phyloP scores from a whole-genome alignment of 2,329 filamentous ascomycete species.

The Aureobasidium uvarum region DNA sequence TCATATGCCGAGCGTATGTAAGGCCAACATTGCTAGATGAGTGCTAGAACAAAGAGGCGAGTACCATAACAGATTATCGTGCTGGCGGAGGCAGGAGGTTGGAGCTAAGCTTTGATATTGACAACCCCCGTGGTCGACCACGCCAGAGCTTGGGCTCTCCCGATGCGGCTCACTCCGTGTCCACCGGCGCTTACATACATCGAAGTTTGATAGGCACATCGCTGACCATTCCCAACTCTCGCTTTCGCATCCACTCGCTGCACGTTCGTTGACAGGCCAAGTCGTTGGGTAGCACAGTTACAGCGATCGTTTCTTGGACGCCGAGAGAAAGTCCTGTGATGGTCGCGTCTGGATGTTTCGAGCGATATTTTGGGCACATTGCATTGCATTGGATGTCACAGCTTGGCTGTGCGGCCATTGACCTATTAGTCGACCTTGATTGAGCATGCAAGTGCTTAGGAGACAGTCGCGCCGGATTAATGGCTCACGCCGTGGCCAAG shows the following conservation, averaged over 20 bases:
- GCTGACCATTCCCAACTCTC: slow-evolving; percentile 6
- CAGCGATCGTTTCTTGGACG: slow-evolving; percentile 10
- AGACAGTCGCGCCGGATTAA: not conserved
- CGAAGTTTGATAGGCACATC: slow-evolving; percentile 23
- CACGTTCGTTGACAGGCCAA: slow-evolving; percentile 9
- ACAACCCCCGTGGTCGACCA: not conserved
- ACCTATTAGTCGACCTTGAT: not conserved
- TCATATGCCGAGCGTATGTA: not conserved
- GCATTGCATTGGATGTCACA: slow-evolving; percentile 4
- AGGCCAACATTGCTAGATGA: too few relatives aligned
- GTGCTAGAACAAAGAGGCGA: not conserved
- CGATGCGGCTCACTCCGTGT: slow-evolving; percentile 14
- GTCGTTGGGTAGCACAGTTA: slow-evolving; percentile 18
- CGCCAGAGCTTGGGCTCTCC: slow-evolving; percentile 1
- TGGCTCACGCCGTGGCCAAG: not conserved
- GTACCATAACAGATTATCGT: not conserved
- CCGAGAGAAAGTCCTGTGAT: not conserved
- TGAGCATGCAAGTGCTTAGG: not conserved
- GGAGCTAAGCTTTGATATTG: slow-evolving; percentile 17
- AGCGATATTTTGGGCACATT: not conserved
- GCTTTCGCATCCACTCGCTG: not conserved
- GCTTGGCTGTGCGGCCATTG: slow-evolving; percentile 7
- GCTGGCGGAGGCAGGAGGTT: slow-evolving; percentile 3
- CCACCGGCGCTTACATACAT: slow-evolving; percentile 10
- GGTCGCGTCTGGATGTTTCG: slow-evolving; percentile 8